These are phyloP conservation scores for Phlebopus sp. DNA, from an alignment of 1,284 basidiomycete genomes.

Conservation along the genomic window DNA sequence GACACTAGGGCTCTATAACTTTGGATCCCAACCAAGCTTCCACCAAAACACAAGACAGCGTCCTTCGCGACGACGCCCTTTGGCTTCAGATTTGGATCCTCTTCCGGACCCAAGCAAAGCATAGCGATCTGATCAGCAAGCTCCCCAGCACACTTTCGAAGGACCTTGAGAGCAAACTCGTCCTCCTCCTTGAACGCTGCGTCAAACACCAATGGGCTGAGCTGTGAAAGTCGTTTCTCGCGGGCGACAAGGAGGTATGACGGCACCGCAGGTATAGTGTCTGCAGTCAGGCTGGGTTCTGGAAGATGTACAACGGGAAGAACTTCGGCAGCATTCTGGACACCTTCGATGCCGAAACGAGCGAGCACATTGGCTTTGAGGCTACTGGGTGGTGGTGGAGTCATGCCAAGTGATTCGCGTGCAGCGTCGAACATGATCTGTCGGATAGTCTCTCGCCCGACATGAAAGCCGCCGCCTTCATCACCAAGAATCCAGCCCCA, in stretches of 20 bases:
- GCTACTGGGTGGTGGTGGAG: conserved; percentile 30
- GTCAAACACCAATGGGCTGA: conserved; percentile 69
- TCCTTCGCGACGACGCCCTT: conserved; percentile 50
- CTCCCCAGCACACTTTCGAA: conserved; percentile 46
- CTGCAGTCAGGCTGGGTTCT: conserved; percentile 38
- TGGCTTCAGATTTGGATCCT: conserved; percentile 26
- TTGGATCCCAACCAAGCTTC: conserved; percentile 63
- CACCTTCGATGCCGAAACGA: conserved; percentile 51
- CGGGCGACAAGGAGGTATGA: conserved; percentile 43
- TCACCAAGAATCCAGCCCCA: conserved; percentile 85
- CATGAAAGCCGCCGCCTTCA: conserved; percentile 74
- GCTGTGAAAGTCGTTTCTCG: conserved; percentile 71
- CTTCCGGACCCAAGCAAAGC: conserved; percentile 43
- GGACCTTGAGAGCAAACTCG: conserved; percentile 55
- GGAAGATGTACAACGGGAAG: conserved; percentile 58
- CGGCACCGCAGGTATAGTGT: conserved; percentile 22
- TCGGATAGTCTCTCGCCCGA: conserved; percentile 69
- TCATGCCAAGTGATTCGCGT: conserved; percentile 43
- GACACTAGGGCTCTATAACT: conserved; percentile 60
- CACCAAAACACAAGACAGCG: conserved; percentile 68
- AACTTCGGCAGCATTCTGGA: conserved; percentile 57
- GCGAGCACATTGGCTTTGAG: conserved; percentile 48
- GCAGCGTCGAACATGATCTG: conserved; percentile 61
- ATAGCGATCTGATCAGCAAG: conserved; percentile 63
- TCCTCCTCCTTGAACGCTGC: conserved; percentile 66